phyloP scores from a whole-genome alignment of 1,284 basidiomycete species.

The Hemileia vastatrix region DNA sequence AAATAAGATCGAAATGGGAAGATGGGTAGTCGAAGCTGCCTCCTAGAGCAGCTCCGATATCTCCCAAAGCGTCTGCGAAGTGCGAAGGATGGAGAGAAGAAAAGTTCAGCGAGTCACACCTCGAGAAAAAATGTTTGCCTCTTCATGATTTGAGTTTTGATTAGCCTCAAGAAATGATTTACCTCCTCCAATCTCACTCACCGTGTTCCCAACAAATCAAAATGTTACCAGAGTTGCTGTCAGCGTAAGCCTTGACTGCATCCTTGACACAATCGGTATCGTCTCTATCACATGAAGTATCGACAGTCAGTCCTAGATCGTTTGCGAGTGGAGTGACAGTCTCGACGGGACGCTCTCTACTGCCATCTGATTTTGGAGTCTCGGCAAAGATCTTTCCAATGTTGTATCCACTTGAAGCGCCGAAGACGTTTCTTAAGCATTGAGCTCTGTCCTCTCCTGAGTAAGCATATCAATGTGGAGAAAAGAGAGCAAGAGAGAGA shows the following conservation, averaged over 20 bases:
- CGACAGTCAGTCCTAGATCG: slow-evolving; percentile 36
- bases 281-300: slow-evolving; percentile 22
- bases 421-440: slow-evolving; percentile 35
- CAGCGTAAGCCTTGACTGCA: too few species aligned
- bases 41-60: too few species aligned
- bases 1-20: background rate
- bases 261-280: too few species aligned
- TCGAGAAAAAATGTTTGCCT: background rate
- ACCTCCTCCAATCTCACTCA: background rate
- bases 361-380: slow-evolving; percentile 31
- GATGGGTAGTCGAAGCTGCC: too few species aligned
- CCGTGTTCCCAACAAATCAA: too few species aligned
- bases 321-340: slow-evolving; percentile 41
- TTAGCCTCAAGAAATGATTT: background rate
- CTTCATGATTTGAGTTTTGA: background rate
- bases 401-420: slow-evolving; percentile 28
- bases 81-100: background rate
- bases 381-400: slow-evolving; percentile 40
- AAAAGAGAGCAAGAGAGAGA: too few species aligned
- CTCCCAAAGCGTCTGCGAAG: too few species aligned
- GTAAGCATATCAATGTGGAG: too few species aligned
- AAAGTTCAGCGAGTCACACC: too few species aligned
- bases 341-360: slow-evolving; percentile 36
- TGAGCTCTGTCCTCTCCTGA: slow-evolving; percentile 34
- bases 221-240: background rate